A percentile compares a stretch with the other conserved stretches of the same genome.
Evolutionary conservation across 148 eudicot species (phyloP).

Genomic region (Fagopyrum tataricum): DNA sequence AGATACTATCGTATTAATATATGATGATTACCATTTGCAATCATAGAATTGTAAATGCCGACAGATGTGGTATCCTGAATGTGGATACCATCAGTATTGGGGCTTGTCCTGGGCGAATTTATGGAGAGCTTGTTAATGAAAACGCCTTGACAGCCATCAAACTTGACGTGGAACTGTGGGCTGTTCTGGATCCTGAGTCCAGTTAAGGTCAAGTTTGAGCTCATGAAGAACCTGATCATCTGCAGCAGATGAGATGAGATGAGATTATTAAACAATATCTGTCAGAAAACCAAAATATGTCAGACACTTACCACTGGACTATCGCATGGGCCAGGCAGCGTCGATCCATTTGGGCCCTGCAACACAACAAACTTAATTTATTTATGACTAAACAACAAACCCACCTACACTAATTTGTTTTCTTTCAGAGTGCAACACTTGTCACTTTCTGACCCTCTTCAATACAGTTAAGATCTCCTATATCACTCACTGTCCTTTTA

Average conservation of each 20-base stretch:
- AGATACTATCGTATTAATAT: too few species aligned
- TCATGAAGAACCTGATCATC: slow-evolving; percentile 85
- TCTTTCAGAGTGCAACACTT: not conserved
- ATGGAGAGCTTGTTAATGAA: slow-evolving; percentile 68
- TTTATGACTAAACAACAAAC: not conserved
- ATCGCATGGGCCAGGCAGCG: slow-evolving; percentile 91
- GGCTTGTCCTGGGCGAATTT: slow-evolving; percentile 74
- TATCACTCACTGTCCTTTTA: too few species aligned
- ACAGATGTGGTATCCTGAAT: slow-evolving; percentile 61
- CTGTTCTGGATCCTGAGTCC: slow-evolving; percentile 73
- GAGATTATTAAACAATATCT: not conserved
- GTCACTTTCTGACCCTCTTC: not conserved
- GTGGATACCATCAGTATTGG: slow-evolving; percentile 97
- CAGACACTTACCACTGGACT: slow-evolving; percentile 70
- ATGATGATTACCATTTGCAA: slow-evolving; percentile 54
- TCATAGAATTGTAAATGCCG: slow-evolving; percentile 73
- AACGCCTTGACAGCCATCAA: slow-evolving; percentile 92
- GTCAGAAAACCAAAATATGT: not conserved
- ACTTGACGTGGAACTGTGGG: slow-evolving; percentile 89
- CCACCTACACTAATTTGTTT: not conserved
- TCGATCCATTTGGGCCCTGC: slow-evolving; percentile 91
- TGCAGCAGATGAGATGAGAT: slow-evolving; percentile 17
- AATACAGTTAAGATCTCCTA: too few species aligned
- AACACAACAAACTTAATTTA: slow-evolving; percentile 4
- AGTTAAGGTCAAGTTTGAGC: slow-evolving; percentile 54